phyloP scores from a whole-genome alignment of 108 stramenopile genomes.

The Cyclotella sp. region DNA sequence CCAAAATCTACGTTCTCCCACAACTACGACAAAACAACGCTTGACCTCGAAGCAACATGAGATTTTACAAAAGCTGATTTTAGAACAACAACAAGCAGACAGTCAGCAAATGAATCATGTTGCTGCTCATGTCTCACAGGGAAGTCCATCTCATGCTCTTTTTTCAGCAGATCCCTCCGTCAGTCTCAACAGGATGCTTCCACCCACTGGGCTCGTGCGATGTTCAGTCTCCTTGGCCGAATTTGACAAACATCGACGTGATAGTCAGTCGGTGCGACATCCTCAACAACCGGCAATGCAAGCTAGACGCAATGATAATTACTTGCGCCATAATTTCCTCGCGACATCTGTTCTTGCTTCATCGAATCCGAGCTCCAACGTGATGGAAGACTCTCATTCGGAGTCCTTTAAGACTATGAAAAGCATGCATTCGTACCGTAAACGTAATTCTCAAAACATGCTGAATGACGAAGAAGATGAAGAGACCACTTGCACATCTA shows the following conservation, averaged over 20 bases:
- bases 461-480: constrained; percentile 1
- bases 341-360: neutral
- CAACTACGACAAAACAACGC: neutral
- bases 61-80: neutral
- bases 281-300: constrained; percentile 27
- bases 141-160: neutral
- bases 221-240: constrained; percentile 28
- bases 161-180: neutral
- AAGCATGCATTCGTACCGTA: neutral
- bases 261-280: constrained; percentile 31
- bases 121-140: neutral
- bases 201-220: neutral
- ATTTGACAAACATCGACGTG: constrained; percentile 28
- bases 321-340: constrained; percentile 6
- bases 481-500: neutral
- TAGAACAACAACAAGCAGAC: constrained; percentile 4
- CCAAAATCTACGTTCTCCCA: neutral
- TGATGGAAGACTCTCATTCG: neutral
- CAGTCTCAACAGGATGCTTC: neutral
- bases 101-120: neutral
- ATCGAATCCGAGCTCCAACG: neutral
- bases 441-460: neutral
- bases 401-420: neutral
- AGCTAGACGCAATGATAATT: constrained; percentile 26
- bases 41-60: constrained; percentile 7